Base-by-base conservation (phyloP, 805 yeast genomes). In the Candida bentonensis region DNA sequence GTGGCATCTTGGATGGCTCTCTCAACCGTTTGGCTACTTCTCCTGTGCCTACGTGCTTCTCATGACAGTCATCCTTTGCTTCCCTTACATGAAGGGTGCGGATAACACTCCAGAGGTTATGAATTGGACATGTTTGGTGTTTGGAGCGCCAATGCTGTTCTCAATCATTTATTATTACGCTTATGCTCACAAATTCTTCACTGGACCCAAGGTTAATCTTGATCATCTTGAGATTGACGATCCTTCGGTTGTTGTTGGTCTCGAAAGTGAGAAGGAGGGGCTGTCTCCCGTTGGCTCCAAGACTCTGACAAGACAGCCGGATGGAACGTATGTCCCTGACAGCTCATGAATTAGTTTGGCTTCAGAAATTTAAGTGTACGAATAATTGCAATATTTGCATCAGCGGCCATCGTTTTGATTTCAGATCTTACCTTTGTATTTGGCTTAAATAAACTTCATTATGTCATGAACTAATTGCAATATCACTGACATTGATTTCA, bases 121-220 rank as follows among this genome's bases (percentile, higher is more conserved):
- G 82, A 78, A 78, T 60, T 78, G 82, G 81, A 78, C 84, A 1
- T 68, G 62, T 36, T 68, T 76, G 17, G 81, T 78, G 5, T 76
- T 68, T 59, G 75, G 73, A 54, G 82, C 79, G 2, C 74, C 81
- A 11, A 64, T 78, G 73, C 47, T 73, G 20, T 42, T 76, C 21
- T 70, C 73, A n/a, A 52, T 67, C 22, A 45, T 65, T 2, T 78
- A 78, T 74, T 78, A 57, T 51, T 55, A 62, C 30, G 60, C 70
- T 11, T 72, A 69, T 48, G 84, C 81, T 20, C 74, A 65, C 53
- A 76, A 70, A 50, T 70, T 76, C 70, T 78, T 74, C 66, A 58
- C 57, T 40, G 85, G 84, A 22, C 84, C 83, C 27, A 72, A 66
- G 59, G 66, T 74, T 52, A 74, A 74, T 53, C 50, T 73, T 47